These are phyloP conservation scores for Scenedesmus sp. DNA, from an alignment of 163 green algal species.

Conservation along the genomic window DNA sequence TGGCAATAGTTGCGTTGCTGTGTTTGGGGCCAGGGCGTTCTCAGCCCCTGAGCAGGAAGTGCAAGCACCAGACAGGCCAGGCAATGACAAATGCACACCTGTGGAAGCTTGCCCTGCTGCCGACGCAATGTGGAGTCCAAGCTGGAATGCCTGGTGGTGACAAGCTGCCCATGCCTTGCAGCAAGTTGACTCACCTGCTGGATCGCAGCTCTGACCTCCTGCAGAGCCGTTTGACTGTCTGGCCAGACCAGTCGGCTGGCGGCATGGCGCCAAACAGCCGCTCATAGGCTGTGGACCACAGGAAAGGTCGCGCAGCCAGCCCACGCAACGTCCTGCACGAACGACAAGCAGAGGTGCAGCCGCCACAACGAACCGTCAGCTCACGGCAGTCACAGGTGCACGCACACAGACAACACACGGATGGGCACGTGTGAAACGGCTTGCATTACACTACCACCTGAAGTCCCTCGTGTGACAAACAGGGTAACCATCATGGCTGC, in stretches of 20 bases:
- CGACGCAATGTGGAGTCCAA: neutral
- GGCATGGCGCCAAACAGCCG: conserved; percentile 29
- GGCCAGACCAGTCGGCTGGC: conserved; percentile 34
- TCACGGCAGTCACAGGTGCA: neutral
- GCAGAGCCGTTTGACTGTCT: conserved; percentile 50
- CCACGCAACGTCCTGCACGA: conserved; percentile 1
- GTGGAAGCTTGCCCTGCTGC: too few species aligned
- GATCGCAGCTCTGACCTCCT: conserved; percentile 41
- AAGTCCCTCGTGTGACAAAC: too few species aligned
- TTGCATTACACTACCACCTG: too few species aligned
- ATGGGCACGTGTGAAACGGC: neutral
- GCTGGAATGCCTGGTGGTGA: too few species aligned
- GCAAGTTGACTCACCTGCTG: neutral
- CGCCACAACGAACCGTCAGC: too few species aligned
- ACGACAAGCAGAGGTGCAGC: neutral
- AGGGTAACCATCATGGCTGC: too few species aligned
- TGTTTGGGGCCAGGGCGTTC: too few species aligned
- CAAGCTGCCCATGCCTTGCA: neutral
- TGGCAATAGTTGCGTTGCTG: too few species aligned
- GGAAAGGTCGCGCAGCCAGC: conserved; percentile 13
- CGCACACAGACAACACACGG: neutral
- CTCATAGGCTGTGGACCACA: conserved; percentile 32
- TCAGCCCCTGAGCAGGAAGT: too few species aligned
- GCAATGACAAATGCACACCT: neutral
- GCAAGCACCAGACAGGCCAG: neutral